These are phyloP conservation scores for Xanthoconium separans DNA, from an alignment of 1,284 basidiomycete species.

Conservation along the genomic window DNA sequence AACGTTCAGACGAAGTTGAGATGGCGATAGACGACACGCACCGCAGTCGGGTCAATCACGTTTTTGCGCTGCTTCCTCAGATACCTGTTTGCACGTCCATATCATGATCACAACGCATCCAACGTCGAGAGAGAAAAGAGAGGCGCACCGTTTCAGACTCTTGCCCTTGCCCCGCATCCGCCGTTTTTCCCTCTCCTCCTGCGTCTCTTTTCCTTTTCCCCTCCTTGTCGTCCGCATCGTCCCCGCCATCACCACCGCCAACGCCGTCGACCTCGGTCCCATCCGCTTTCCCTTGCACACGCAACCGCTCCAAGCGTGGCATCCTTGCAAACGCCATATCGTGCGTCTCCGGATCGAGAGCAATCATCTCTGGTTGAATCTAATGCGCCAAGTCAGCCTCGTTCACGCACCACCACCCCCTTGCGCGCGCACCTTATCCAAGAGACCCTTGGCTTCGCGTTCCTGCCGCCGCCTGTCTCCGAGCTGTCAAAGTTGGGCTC, in stretches of 20 bases:
- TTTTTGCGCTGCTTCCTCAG: conserved; percentile 90
- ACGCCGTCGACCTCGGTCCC: conserved; percentile 51
- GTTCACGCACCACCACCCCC: not conserved
- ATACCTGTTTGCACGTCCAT: conserved; percentile 41
- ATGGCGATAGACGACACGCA: conserved; percentile 40
- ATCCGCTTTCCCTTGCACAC: conserved; percentile 70
- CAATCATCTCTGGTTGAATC: conserved; percentile 94
- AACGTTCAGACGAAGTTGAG: not conserved
- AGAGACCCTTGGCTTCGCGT: conserved; percentile 84
- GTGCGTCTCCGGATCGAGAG: conserved; percentile 70
- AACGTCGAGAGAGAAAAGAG: not conserved
- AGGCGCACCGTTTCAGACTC: conserved; percentile 70
- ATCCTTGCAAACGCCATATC: conserved; percentile 70
- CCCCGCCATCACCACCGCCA: conserved; percentile 29
- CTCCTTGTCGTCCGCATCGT: conserved; percentile 30
- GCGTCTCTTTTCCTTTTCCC: conserved; percentile 32
- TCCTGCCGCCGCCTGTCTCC: conserved; percentile 84
- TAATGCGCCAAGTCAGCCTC: conserved; percentile 28
- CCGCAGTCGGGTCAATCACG: conserved; percentile 84
- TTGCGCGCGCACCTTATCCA: conserved; percentile 75
- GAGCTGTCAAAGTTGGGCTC: conserved; percentile 94
- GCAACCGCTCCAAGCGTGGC: conserved; percentile 71
- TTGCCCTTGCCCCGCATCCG: conserved; percentile 86
- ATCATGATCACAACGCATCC: not conserved
- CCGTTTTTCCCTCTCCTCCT: conserved; percentile 66